A percentile compares a stretch with the other conserved stretches of the same genome.
Evolutionary conservation across 2,329 filamentous ascomycete species (phyloP).

Genomic region (Coleophoma crateriformis): DNA sequence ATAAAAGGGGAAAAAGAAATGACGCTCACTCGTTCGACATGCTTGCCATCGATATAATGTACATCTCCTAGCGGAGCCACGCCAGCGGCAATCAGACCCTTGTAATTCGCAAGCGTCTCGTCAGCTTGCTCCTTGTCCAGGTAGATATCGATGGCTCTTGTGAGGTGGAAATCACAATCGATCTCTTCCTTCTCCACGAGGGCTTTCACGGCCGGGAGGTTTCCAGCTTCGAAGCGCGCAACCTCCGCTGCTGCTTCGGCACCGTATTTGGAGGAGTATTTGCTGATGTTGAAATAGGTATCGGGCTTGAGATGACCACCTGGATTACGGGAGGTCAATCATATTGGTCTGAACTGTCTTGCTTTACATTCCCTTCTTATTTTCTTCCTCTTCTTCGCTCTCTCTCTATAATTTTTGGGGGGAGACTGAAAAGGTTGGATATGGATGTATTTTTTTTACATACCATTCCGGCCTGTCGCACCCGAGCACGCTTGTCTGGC

Average conservation of each 20-base stretch:
- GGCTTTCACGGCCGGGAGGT: conserved; percentile 30
- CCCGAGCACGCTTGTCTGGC: conserved; percentile 31
- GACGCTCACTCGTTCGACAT: conserved; percentile 36
- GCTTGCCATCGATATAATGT: conserved; percentile 44
- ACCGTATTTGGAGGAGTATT: conserved; percentile 26
- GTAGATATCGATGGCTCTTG: conserved; percentile 31
- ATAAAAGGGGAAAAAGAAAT: neutral
- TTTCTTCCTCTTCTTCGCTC: too few species aligned
- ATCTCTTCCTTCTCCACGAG: conserved; percentile 32
- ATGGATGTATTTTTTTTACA: conserved; percentile 3
- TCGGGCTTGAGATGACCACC: conserved; percentile 38
- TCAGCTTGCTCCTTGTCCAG: conserved; percentile 35
- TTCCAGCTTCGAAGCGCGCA: conserved; percentile 31
- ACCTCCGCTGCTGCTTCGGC: conserved; percentile 30
- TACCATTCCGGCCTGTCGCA: conserved; percentile 37
- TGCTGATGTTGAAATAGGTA: conserved; percentile 28
- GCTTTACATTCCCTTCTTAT: too few species aligned
- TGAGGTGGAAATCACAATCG: conserved; percentile 36
- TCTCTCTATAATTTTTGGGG: too few species aligned
- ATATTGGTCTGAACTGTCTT: too few species aligned
- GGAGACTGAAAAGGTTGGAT: too few species aligned
- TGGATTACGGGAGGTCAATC: conserved; percentile 8
- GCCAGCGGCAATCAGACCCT: conserved; percentile 43
- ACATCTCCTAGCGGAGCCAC: conserved; percentile 45
- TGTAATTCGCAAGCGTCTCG: conserved; percentile 58